Conservation (phyloP, 768 basidiomycete species). For the Cubamyces lactineus region DNA sequence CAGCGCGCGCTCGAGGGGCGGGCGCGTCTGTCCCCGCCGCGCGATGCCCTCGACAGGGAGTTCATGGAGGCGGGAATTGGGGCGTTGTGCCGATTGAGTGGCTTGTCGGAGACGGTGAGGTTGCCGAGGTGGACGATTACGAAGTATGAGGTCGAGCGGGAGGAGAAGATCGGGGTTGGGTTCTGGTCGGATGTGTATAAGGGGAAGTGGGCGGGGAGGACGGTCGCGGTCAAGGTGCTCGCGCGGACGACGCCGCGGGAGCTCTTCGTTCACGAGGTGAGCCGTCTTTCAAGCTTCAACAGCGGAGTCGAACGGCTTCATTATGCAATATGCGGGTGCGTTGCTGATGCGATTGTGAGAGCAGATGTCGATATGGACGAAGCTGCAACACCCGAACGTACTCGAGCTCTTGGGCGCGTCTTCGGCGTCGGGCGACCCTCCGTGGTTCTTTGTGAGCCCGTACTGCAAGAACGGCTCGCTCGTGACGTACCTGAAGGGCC, state of each 20-base stretch:
- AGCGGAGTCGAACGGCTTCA: no score
- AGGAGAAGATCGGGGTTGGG: conserved; percentile 68
- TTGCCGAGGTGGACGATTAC: conserved; percentile 82
- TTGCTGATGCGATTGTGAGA: background rate
- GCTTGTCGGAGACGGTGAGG: conserved; percentile 26
- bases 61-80: conserved; percentile 77
- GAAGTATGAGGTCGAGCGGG: conserved; percentile 76
- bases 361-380: conserved; percentile 60
- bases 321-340: no score
- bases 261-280: conserved; percentile 49
- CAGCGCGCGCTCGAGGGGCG: background rate
- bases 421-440: conserved; percentile 61
- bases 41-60: conserved; percentile 62
- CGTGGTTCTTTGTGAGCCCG: conserved; percentile 57
- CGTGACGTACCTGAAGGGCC: conserved; percentile 55
- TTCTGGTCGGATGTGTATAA: conserved; percentile 79
- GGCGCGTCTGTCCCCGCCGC: conserved; percentile 20
- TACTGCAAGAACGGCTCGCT: conserved; percentile 70
- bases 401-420: conserved; percentile 79
- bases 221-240: conserved; percentile 75
- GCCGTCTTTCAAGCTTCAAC: background rate
- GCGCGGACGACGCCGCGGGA: conserved; percentile 59
- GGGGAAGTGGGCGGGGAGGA: conserved; percentile 67
- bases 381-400: conserved; percentile 68
- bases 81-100: conserved; percentile 65